Evolutionary conservation across 2,329 filamentous ascomycete species (phyloP).

Genomic region (Endoconidiophora laricicola): DNA sequence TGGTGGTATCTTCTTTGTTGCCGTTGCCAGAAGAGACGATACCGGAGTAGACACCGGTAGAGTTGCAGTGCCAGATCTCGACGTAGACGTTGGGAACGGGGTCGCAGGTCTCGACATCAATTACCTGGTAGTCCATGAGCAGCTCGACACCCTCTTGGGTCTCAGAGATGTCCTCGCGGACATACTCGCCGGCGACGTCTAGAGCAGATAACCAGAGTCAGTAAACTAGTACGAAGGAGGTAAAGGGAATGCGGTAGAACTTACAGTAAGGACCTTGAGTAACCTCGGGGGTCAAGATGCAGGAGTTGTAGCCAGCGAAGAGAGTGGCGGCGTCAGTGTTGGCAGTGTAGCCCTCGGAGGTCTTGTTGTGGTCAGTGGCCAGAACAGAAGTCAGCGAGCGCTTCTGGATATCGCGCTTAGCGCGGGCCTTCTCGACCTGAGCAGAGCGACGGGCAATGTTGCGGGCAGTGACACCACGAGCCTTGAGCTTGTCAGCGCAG

Average conservation of each 20-base stretch:
- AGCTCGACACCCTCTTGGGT: conserved; percentile 24
- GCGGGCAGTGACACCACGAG: conserved; percentile 27
- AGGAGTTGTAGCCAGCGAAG: conserved; percentile 25
- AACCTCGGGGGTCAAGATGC: conserved; percentile 32
- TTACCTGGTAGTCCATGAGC: conserved; percentile 27
- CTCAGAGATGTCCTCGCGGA: conserved; percentile 26
- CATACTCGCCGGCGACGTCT: conserved; percentile 22
- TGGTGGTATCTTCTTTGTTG: conserved; percentile 17
- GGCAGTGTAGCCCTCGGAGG: conserved; percentile 18
- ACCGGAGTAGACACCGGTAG: conserved; percentile 29
- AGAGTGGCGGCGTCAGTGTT: conserved; percentile 18
- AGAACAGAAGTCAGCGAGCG: conserved; percentile 19
- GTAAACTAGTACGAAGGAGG: not conserved
- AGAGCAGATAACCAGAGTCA: not conserved
- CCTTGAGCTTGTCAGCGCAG: conserved; percentile 29
- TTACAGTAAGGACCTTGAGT: conserved; percentile 32
- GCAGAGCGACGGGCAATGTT: conserved; percentile 29
- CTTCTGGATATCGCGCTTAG: conserved; percentile 19
- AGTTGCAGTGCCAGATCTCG: conserved; percentile 30
- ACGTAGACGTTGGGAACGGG: conserved; percentile 24
- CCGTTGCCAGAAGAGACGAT: conserved; percentile 22
- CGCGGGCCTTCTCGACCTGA: conserved; percentile 25
- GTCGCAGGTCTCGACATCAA: conserved; percentile 26
- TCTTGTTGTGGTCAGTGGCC: conserved; percentile 22
- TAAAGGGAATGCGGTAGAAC: not conserved